Evolutionary conservation across 1,284 basidiomycete species (phyloP), one percentile per base, ranked within the genome.

Genomic region (Phylloporus gajari): DNA sequence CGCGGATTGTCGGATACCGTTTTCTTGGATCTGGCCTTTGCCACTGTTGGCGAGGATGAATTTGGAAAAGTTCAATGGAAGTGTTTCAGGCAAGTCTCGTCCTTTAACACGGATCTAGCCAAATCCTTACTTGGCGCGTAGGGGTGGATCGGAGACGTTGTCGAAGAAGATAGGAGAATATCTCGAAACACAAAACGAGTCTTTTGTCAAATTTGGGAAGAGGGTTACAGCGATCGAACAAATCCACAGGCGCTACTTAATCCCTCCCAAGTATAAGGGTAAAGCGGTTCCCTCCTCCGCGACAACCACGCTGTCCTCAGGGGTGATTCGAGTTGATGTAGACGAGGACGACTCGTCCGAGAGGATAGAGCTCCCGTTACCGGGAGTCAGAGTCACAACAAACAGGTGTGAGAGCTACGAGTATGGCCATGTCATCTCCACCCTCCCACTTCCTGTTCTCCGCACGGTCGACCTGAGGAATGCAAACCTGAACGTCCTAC

Each of bases 41-140:
- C 76, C 23, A 38, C 65, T 12, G 35, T 70, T 0, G 67, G 60
- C 11, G 27, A 51, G 11, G 69, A 8, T 6, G n/a, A 71, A 42
- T 77, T 53, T 23, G 77, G 73, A 15, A 62, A 72, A 1, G 71
- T 78, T 1, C 72, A 78, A 5, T 80, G 79, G 77, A 78, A 70
- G 67, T 80, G 79, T 38, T 79, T 79, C 35, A 67, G 72, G 72
- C 73, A 44, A 27, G 78, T 72, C 25, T 25, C 8, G 23, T 27
- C 32, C n/a, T n/a, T n/a, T n/a, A n/a, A n/a, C n/a, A n/a, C n/a
- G n/a, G n/a, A n/a, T 3, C 15, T 61, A 23, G 42, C 40, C 32
- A 56, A 11, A 25, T 8, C 61, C 63, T 70, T 38, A 68, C 51
- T 3, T 21, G 19, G 27, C 8, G n/a, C 27, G 2, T n/a, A 79